Percentiles rank a stretch among this genome's conserved stretches.
These are phyloP conservation scores for Closterium sp. DNA, from an alignment of 139 green algal species.

Conservation along the genomic window DNA sequence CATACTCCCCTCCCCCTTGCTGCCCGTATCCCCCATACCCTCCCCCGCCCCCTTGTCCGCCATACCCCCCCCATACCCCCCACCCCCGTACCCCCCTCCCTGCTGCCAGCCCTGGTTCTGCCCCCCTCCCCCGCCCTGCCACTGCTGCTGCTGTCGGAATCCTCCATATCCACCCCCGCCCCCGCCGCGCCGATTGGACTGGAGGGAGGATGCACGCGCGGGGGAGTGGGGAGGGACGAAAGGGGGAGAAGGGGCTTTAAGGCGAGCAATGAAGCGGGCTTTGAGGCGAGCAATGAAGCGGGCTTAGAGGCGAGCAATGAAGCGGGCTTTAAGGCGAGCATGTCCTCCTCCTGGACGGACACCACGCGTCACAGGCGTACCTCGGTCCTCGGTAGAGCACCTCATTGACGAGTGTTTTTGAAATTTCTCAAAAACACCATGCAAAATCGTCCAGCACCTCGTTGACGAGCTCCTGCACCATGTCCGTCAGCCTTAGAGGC, in stretches of 20 bases:
- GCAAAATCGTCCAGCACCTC: slow-evolving; percentile 46
- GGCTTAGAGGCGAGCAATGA: too few relatives aligned
- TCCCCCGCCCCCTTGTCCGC: neutral
- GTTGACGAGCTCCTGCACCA: slow-evolving; percentile 39
- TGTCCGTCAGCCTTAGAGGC: slow-evolving; percentile 32
- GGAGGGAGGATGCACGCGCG: neutral
- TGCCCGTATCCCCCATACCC: neutral
- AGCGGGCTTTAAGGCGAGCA: too few relatives aligned
- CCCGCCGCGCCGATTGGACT: neutral
- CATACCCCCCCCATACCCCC: neutral
- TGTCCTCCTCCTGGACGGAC: too few relatives aligned
- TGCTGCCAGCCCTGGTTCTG: neutral
- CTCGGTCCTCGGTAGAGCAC: too few relatives aligned
- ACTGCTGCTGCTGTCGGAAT: neutral
- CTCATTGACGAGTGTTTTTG: too few relatives aligned
- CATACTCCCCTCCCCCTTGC: neutral
- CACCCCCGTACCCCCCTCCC: neutral
- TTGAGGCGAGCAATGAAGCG: too few relatives aligned
- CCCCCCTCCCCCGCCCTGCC: too few relatives aligned
- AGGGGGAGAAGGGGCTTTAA: neutral
- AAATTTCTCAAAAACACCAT: too few relatives aligned
- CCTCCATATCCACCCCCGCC: too few relatives aligned
- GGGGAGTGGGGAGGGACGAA: neutral
- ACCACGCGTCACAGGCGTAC: too few relatives aligned
- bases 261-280: too few relatives aligned